Conservation (phyloP, 2,329 filamentous ascomycete genomes). For the Thermothelomyces thermophilus region DNA sequence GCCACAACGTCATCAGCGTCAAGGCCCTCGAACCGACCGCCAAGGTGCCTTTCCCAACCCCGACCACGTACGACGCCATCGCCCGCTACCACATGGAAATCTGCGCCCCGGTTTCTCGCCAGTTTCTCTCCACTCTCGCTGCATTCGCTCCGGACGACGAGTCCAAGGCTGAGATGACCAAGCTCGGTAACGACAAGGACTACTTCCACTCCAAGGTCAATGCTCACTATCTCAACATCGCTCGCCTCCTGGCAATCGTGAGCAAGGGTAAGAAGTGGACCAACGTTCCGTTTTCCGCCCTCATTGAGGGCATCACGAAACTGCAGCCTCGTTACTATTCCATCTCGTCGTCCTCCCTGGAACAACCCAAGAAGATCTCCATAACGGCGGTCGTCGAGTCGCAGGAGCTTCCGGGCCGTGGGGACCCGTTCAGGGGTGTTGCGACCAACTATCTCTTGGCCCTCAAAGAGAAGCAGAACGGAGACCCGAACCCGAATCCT, state of each 20-base stretch:
- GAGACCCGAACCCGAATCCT: constrained; percentile 71
- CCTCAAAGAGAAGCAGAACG: constrained; percentile 93
- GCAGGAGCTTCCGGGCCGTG: constrained; percentile 66
- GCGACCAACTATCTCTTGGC: constrained; percentile 95
- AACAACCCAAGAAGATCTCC: constrained; percentile 90
- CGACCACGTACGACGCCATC: constrained; percentile 92
- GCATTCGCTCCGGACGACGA: constrained; percentile 83
- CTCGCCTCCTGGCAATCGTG: constrained; percentile 70
- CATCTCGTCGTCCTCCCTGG: constrained; percentile 91
- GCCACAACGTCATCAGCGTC: constrained; percentile 74
- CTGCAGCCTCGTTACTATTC: constrained; percentile 98
- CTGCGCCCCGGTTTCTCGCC: constrained; percentile 88
- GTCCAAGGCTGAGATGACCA: constrained; percentile 79
- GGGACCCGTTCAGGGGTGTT: constrained; percentile 80
- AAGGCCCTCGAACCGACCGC: constrained; percentile 91
- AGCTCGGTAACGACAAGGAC: constrained; percentile 86
- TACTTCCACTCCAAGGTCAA: constrained; percentile 86
- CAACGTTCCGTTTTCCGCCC: constrained; percentile 83
- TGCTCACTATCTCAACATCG: constrained; percentile 80
- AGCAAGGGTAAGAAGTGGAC: constrained; percentile 70
- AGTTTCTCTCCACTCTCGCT: constrained; percentile 81
- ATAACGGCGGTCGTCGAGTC: constrained; percentile 94
- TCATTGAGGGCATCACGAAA: constrained; percentile 91
- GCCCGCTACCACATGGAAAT: constrained; percentile 96
- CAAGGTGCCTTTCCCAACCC: constrained; percentile 95